Conservation (phyloP, 495 filamentous ascomycete species). For the Hyaloscypha variabilis region DNA sequence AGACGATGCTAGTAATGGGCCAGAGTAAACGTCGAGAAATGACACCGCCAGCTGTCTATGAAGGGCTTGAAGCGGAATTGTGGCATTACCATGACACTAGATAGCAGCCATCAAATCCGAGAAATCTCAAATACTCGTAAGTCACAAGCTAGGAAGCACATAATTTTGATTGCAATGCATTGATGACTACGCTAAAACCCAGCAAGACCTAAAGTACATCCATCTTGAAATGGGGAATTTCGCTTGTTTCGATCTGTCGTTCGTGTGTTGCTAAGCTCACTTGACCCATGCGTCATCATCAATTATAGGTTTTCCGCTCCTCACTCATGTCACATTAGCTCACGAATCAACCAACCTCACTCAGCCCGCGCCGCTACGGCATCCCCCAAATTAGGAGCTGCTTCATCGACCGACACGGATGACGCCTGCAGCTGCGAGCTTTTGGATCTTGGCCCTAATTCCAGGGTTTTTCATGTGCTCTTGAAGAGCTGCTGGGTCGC, state of each 20-base stretch:
- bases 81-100: too few relatives aligned
- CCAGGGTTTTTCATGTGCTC: constrained; percentile 95
- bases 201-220: constrained; percentile 29
- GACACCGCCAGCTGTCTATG: too few relatives aligned
- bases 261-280: neutral
- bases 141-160: neutral
- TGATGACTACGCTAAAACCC: constrained; percentile 25
- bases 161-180: constrained; percentile 9
- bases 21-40: too few relatives aligned
- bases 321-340: neutral
- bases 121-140: too few relatives aligned
- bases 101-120: too few relatives aligned
- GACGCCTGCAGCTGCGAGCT: constrained; percentile 57
- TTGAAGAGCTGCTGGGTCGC: constrained; percentile 85
- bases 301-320: neutral
- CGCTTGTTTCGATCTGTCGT: neutral
- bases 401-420: constrained; percentile 72
- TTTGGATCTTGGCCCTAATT: constrained; percentile 63
- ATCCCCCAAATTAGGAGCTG: neutral
- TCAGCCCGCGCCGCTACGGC: neutral
- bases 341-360: neutral
- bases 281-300: neutral
- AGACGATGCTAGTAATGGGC: too few relatives aligned
- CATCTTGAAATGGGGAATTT: neutral
- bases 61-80: too few relatives aligned